Conservation (phyloP, 176 grass and related monocot genomes). For the Raddia guianensis region DNA sequence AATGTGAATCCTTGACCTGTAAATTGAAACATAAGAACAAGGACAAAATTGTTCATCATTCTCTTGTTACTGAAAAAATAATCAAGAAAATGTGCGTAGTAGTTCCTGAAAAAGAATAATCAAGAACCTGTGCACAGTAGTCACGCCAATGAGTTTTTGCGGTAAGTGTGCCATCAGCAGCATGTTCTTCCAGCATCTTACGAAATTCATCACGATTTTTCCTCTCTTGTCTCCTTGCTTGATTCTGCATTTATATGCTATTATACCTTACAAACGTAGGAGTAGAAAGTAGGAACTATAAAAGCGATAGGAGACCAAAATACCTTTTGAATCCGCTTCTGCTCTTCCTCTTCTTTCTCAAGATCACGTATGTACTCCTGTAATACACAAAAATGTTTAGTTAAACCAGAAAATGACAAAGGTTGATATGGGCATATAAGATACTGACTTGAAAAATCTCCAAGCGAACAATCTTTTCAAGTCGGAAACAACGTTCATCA, state of each 20-base stretch:
- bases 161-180: slow-evolving; percentile 64
- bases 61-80: not conserved
- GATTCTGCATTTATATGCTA: slow-evolving; percentile 48
- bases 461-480: slow-evolving; percentile 89
- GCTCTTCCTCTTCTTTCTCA: slow-evolving; percentile 47
- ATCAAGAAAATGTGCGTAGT: slow-evolving; percentile 65
- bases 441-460: slow-evolving; percentile 89
- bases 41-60: not conserved
- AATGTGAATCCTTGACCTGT: slow-evolving; percentile 80
- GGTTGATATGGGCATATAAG: not conserved
- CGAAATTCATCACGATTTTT: slow-evolving; percentile 91
- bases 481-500: slow-evolving; percentile 82
- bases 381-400: slow-evolving; percentile 40
- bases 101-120: slow-evolving; percentile 27
- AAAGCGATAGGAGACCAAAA: slow-evolving; percentile 14
- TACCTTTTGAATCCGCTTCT: slow-evolving; percentile 84
- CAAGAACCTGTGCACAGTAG: slow-evolving; percentile 74
- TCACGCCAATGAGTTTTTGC: slow-evolving; percentile 94
- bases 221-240: slow-evolving; percentile 75
- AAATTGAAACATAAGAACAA: slow-evolving; percentile 41
- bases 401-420: slow-evolving; percentile 28
- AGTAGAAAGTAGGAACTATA: not conserved
- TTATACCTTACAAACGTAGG: not conserved
- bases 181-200: slow-evolving; percentile 89
- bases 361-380: slow-evolving; percentile 59